These are phyloP conservation scores for Erythrophleum fordii DNA, from an alignment of 306 rosid genomes.

Conservation along the genomic window DNA sequence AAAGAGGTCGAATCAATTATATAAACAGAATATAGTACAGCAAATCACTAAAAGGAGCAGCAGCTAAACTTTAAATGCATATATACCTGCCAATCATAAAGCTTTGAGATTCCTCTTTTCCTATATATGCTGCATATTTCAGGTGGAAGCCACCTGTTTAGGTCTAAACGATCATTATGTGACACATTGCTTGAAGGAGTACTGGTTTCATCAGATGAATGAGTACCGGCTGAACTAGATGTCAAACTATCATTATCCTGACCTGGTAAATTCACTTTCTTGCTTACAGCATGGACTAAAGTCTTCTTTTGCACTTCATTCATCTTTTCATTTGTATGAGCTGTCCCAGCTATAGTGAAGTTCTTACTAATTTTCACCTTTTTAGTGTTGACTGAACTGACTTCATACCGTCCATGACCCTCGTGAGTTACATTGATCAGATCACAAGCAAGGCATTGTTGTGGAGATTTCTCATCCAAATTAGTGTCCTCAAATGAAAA, in stretches of 20 bases:
- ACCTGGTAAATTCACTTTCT: constrained; percentile 33
- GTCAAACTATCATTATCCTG: constrained; percentile 46
- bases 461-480: constrained; percentile 53
- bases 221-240: constrained; percentile 54
- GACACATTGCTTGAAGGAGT: constrained; percentile 77
- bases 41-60: constrained; percentile 27
- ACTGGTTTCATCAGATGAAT: constrained; percentile 50
- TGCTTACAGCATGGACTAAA: constrained; percentile 40
- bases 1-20: neutral
- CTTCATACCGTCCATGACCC: constrained; percentile 45
- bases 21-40: constrained; percentile 18
- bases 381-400: constrained; percentile 37
- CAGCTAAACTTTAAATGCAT: constrained; percentile 27
- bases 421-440: constrained; percentile 35
- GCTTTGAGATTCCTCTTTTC: constrained; percentile 80
- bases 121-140: constrained; percentile 84
- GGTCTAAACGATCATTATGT: constrained; percentile 57
- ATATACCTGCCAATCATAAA: constrained; percentile 92
- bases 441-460: constrained; percentile 38
- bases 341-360: constrained; percentile 21
- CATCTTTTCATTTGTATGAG: constrained; percentile 47
- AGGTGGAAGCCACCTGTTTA: constrained; percentile 79
- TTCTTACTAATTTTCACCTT: constrained; percentile 20
- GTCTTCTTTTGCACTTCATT: constrained; percentile 44
- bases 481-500: constrained; percentile 72